These are phyloP conservation scores for Cyclocybe cylindracea DNA, from an alignment of 768 basidiomycete species.

Conservation along the genomic window DNA sequence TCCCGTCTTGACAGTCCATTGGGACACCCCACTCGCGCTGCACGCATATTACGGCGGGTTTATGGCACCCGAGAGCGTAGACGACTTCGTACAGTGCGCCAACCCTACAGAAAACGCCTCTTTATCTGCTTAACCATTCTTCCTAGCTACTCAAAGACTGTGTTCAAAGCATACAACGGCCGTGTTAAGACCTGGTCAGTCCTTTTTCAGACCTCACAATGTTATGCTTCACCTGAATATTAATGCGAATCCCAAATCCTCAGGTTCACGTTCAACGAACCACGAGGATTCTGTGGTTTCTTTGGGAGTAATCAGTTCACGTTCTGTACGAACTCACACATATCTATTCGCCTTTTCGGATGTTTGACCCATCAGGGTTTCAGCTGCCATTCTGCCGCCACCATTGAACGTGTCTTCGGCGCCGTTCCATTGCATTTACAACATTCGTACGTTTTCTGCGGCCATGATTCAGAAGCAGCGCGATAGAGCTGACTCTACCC, in stretches of 20 bases:
- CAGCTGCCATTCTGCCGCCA: conserved; percentile 31
- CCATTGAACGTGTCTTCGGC: conserved; percentile 45
- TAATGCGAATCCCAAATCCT: too few species aligned
- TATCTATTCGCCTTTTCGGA: neutral
- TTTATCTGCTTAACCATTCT: neutral
- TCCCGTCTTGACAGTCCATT: conserved; percentile 36
- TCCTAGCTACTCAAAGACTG: conserved; percentile 46
- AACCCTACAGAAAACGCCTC: neutral
- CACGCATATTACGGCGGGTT: conserved; percentile 53
- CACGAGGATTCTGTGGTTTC: conserved; percentile 43
- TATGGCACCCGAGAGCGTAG: conserved; percentile 42
- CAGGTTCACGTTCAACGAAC: conserved; percentile 57
- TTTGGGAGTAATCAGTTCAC: conserved; percentile 32
- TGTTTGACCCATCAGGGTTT: neutral
- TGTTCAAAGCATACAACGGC: conserved; percentile 50
- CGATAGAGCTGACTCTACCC: neutral
- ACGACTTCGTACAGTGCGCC: conserved; percentile 46
- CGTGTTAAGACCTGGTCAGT: conserved; percentile 44
- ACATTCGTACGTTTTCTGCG: conserved; percentile 32
- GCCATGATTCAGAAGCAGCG: too few species aligned
- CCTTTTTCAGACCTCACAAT: too few species aligned
- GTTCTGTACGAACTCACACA: conserved; percentile 33
- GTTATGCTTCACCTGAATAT: too few species aligned
- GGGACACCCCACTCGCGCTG: conserved; percentile 49
- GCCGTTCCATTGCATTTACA: conserved; percentile 44